Evolutionary conservation across 176 grass and related monocot species (phyloP), one percentile per base, ranked within the genome.

Genomic region (Ensete ventricosum): DNA sequence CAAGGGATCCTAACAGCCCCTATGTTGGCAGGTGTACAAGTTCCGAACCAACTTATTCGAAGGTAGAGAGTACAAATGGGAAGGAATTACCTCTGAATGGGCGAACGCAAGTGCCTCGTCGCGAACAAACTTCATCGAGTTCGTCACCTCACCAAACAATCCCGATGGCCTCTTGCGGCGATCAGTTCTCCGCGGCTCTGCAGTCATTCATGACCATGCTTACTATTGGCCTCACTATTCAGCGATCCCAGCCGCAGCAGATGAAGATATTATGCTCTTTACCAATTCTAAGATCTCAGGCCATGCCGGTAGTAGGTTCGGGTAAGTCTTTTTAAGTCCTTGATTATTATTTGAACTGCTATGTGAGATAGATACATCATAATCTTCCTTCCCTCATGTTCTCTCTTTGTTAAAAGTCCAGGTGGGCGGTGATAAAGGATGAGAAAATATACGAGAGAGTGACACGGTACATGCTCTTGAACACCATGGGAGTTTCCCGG

Each of bases 211-310:
- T 77, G 92, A 96, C 83, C 86, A 78, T 85, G 92, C 88, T 0
- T 96, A 96, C 77, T 96, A 85, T 69, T 96, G 88, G 86, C 92
- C 92, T 27, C 88, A 91, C 74, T 91, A 79, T 23, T 83, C 92
- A 2, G 82, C 90, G 26, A 89, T 91, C 72, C 82, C 86, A 2
- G 74, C 11, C 58, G 70, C 92, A 8, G 84, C 77, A 26, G 75
- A 91, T 71, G 92, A 80, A 62, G 88, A 96, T 73, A 66, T 89
- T 76, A 91, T 91, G 88, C 25, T 91, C 65, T 96, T 96, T 79
- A 80, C 86, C 58, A n/a, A 63, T 8, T 91, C 92, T 13, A 96
- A 96, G 75, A 48, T 69, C 19, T 89, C 92, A 0, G 92, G 88
- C 14, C 92, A 96, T 55, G 92, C 92, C 67, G 63, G 92, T 49